These are phyloP conservation scores for Wickerhamomyces sp. DNA, from an alignment of 1,139 yeast species.

Conservation along the genomic window DNA sequence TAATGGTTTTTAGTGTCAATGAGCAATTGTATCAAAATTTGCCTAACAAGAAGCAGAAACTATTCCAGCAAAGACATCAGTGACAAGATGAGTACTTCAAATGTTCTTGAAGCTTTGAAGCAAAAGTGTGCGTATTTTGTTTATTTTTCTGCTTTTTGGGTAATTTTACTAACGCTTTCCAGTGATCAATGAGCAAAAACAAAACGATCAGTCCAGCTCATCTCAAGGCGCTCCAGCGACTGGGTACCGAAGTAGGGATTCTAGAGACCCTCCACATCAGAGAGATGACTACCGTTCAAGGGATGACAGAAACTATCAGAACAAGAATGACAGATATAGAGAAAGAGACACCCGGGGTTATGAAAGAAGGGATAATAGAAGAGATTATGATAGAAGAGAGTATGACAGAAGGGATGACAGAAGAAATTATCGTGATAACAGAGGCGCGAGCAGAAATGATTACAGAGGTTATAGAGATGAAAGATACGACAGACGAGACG, in stretches of 20 bases:
- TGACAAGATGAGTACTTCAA: slow-evolving; percentile 17
- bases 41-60: neutral
- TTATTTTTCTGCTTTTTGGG: neutral
- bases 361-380: slow-evolving; percentile 12
- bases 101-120: slow-evolving; percentile 20
- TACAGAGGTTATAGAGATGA: slow-evolving; percentile 9
- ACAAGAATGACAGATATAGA: slow-evolving; percentile 12
- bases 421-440: slow-evolving; percentile 9
- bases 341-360: slow-evolving; percentile 8
- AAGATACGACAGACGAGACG: slow-evolving; percentile 5
- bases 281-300: slow-evolving; percentile 3
- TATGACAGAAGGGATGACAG: slow-evolving; percentile 5
- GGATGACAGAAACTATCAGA: slow-evolving; percentile 8
- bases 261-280: slow-evolving; percentile 1
- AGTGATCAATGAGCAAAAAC: slow-evolving; percentile 14
- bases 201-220: neutral
- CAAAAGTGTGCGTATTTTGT: slow-evolving; percentile 17
- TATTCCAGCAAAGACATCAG: neutral
- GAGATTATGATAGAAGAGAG: slow-evolving; percentile 6
- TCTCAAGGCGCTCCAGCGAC: neutral
- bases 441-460: neutral
- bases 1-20: too few relatives aligned
- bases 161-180: neutral
- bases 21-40: too few relatives aligned
- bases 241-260: slow-evolving; percentile 4